phyloP scores from a whole-genome alignment of 345 rosid genomes.

The Rhodomyrtus tomentosa region DNA sequence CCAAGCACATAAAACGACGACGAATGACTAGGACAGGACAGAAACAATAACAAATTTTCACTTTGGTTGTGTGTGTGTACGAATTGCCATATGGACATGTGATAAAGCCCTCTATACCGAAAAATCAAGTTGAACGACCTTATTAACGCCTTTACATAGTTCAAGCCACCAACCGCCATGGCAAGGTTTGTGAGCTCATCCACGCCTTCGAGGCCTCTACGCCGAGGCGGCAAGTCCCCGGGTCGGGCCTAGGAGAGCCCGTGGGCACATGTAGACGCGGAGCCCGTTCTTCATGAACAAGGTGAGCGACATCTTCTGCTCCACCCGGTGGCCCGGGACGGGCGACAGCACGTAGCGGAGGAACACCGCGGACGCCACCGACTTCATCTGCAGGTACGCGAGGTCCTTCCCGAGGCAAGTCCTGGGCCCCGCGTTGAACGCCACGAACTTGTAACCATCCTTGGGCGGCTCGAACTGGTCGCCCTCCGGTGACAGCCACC shows the following conservation, averaged over 20 bases:
- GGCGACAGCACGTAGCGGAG: constrained; percentile 59
- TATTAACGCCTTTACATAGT: neutral
- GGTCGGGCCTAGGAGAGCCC: constrained; percentile 14
- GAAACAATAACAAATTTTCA: neutral
- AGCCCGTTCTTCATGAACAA: constrained; percentile 91
- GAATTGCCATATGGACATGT: neutral
- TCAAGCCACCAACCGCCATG: neutral
- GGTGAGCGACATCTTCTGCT: constrained; percentile 94
- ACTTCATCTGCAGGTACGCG: constrained; percentile 90
- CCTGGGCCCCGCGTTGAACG: constrained; percentile 90
- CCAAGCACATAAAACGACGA: neutral
- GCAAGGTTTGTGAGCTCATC: neutral
- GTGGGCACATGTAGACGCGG: constrained; percentile 61
- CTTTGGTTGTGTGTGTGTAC: neutral
- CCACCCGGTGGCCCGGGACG: constrained; percentile 69
- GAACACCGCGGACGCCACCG: constrained; percentile 81
- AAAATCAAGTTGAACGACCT: neutral
- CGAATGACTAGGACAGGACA: neutral
- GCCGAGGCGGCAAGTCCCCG: neutral
- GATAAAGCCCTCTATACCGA: neutral
- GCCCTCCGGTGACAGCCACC: constrained; percentile 62
- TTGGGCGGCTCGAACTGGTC: constrained; percentile 54
- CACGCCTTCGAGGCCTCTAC: neutral
- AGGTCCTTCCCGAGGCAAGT: constrained; percentile 90
- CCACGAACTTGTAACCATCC: constrained; percentile 74